These are phyloP conservation scores for Saccharomycopsis oosterbeekiorum DNA, from an alignment of 805 yeast genomes.

Conservation along the genomic window DNA sequence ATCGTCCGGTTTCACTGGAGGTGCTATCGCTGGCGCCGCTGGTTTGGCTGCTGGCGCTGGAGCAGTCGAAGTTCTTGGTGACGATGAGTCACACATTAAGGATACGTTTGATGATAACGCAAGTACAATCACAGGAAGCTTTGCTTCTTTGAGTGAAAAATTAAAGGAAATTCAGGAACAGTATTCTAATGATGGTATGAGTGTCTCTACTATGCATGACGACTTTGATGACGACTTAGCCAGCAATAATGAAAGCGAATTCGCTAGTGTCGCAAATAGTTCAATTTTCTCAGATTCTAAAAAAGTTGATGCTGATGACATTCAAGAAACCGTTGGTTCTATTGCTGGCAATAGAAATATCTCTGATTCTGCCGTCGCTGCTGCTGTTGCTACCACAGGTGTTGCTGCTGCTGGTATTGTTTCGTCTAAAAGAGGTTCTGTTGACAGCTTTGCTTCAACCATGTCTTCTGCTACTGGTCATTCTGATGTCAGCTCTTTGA, in stretches of 20 bases:
- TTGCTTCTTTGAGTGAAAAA: constrained; percentile 17
- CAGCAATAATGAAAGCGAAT: neutral
- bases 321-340: neutral
- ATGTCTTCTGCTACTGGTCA: neutral
- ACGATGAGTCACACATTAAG: neutral
- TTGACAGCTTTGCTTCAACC: neutral
- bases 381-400: neutral
- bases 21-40: constrained; percentile 8
- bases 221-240: constrained; percentile 2
- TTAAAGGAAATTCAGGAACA: constrained; percentile 18
- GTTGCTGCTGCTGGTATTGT: constrained; percentile 5
- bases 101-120: constrained; percentile 14
- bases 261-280: neutral
- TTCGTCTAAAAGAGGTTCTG: constrained; percentile 1
- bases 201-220: constrained; percentile 7
- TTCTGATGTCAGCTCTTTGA: constrained; percentile 11
- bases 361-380: constrained; percentile 7
- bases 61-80: constrained; percentile 11
- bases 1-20: neutral
- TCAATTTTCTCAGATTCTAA: neutral
- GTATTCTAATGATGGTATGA: constrained; percentile 10
- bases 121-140: constrained; percentile 18
- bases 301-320: neutral
- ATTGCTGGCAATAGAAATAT: neutral
- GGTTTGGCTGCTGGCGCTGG: constrained; percentile 14